Base-by-base conservation (phyloP, 192 early-diverging fungal genomes). In the Thoreauomyces humboldtii region DNA sequence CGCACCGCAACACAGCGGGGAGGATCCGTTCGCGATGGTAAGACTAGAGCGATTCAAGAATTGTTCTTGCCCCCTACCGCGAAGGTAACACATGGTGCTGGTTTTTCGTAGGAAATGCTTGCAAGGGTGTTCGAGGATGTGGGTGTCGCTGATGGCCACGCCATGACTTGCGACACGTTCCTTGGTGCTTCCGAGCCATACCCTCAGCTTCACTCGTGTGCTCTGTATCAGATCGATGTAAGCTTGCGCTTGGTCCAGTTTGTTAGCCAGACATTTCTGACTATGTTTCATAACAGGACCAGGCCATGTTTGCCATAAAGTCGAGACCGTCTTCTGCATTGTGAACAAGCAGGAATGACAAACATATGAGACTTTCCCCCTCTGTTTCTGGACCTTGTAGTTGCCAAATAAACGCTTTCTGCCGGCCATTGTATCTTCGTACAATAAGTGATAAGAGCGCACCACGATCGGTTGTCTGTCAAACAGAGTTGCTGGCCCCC, bases 11-110 rank as follows among this genome's bases (percentile, higher is more conserved):
- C 59, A 55, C n/a, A 63, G 41, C 25, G 29, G 61, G 6, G 70
- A 80, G 31, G 78, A 80, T 65, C 78, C 78, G 7, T 74, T 76
- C 35, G 69, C 78, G 31, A 68, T 76, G 72, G 78, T 80, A 43
- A 63, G 44, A 34, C 17, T 15, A 37, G 3, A 21, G 12, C 25
- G 17, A 22, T 48, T 19, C 22, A 48, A 9, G 22, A 9, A n/a
- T n/a, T n/a, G n/a, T n/a, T n/a, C n/a, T 24, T 22, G 47, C 12
- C 17, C 38, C 38, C 9, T 24, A 48, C 25, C 17, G 17, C 11
- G 47, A 48, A 9, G 22, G 9, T 22, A 48, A 7, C 25, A 31
- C 24, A 27, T 3, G 32, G 17, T 52, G 6, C 25, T 27, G 25
- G 27, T 25, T 5, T 52, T 29, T 52, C 2, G 1, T 36, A 74